phyloP scores from a whole-genome alignment of 108 stramenopile species.

The Chaetoceros tenuissimus region DNA sequence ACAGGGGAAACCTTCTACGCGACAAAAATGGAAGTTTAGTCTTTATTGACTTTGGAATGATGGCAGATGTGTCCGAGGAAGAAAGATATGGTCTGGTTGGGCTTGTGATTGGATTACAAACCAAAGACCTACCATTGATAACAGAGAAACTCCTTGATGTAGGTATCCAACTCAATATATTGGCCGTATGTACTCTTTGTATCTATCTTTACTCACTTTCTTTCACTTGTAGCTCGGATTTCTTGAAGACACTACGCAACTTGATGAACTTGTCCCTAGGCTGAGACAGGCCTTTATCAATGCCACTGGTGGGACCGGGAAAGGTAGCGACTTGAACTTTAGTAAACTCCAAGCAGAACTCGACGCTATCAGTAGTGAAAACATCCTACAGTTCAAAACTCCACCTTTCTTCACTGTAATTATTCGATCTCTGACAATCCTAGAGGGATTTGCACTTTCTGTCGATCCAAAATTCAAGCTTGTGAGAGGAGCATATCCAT shows the following conservation, averaged over 20 bases:
- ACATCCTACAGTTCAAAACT: constrained; percentile 67
- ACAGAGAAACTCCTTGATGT: constrained; percentile 81
- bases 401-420: constrained; percentile 89
- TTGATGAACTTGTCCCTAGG: constrained; percentile 73
- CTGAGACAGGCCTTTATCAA: constrained; percentile 67
- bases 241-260: constrained; percentile 70
- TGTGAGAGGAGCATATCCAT: constrained; percentile 92
- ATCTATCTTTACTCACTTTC: constrained; percentile 1
- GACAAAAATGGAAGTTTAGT: constrained; percentile 65
- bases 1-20: constrained; percentile 68
- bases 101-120: constrained; percentile 81
- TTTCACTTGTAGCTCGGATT: constrained; percentile 57
- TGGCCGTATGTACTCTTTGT: not conserved
- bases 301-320: constrained; percentile 80
- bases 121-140: constrained; percentile 69
- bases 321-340: constrained; percentile 84
- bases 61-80: constrained; percentile 87
- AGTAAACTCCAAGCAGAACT: constrained; percentile 73
- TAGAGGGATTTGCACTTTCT: constrained; percentile 83
- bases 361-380: constrained; percentile 67
- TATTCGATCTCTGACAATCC: constrained; percentile 82
- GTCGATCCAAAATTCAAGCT: constrained; percentile 86
- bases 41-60: constrained; percentile 92
- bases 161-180: constrained; percentile 8
- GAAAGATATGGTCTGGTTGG: constrained; percentile 88